phyloP scores from a whole-genome alignment of 2,329 filamentous ascomycete genomes.

The Blumeriella jaapii region DNA sequence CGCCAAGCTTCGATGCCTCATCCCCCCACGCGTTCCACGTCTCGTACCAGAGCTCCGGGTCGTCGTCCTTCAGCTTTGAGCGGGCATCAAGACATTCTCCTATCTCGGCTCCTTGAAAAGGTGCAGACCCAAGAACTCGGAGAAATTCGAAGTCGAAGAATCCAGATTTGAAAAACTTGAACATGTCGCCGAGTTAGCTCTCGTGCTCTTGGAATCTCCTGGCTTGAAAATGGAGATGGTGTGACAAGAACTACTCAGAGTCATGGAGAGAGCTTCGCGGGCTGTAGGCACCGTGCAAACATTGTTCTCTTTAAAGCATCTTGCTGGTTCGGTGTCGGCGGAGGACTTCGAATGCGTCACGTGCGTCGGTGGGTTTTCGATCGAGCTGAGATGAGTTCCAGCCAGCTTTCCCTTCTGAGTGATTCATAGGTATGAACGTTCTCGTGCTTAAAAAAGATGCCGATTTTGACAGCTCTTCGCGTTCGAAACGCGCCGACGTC shows the following conservation, averaged over 20 bases:
- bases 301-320: conserved; percentile 1
- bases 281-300: not conserved
- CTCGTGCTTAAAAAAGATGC: no score
- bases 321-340: conserved; percentile 3
- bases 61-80: conserved; percentile 28
- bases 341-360: conserved; percentile 1
- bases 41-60: conserved; percentile 31
- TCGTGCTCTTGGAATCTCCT: not conserved
- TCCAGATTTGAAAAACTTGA: conserved; percentile 12
- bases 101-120: conserved; percentile 29
- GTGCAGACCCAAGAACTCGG: conserved; percentile 30
- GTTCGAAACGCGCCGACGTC: no score
- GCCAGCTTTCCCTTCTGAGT: no score
- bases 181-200: conserved; percentile 4
- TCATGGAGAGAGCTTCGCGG: not conserved
- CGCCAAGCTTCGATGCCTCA: conserved; percentile 27
- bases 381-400: not conserved
- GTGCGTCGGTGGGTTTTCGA: conserved; percentile 6
- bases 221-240: not conserved
- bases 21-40: conserved; percentile 27
- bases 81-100: conserved; percentile 32
- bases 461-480: no score
- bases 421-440: no score
- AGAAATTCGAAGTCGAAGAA: conserved; percentile 35
- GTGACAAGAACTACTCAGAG: not conserved